These are phyloP conservation scores for Epichloe typhina DNA, from an alignment of 2,329 filamentous ascomycete genomes.

Conservation along the genomic window DNA sequence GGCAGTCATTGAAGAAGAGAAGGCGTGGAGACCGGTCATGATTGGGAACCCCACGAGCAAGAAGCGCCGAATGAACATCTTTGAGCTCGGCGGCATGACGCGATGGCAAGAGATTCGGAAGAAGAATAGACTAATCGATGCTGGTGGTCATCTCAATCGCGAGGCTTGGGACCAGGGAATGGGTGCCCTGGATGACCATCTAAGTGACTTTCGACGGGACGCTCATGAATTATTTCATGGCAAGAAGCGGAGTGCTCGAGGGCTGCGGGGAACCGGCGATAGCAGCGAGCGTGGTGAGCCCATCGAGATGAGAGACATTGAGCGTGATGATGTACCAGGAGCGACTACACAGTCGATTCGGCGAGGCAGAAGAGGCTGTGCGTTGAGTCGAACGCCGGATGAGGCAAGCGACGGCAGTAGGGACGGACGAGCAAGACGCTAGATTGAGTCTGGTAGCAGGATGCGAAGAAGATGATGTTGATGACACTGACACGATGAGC, in stretches of 20 bases:
- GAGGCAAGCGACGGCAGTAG: constrained; percentile 16
- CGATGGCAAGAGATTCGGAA: constrained; percentile 61
- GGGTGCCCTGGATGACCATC: constrained; percentile 23
- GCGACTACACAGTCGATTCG: constrained; percentile 8
- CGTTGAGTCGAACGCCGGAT: constrained; percentile 23
- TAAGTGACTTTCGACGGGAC: constrained; percentile 21
- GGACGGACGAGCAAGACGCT: neutral
- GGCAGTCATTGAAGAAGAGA: constrained; percentile 34
- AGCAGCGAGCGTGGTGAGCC: constrained; percentile 16
- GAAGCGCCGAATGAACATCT: constrained; percentile 54
- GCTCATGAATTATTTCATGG: constrained; percentile 19
- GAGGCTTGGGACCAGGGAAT: constrained; percentile 22
- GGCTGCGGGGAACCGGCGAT: constrained; percentile 15
- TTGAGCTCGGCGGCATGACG: constrained; percentile 55
- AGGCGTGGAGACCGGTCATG: constrained; percentile 55
- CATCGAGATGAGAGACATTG: constrained; percentile 17
- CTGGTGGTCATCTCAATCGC: constrained; percentile 23
- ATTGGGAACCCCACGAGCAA: constrained; percentile 60
- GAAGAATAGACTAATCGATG: constrained; percentile 44
- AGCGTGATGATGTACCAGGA: neutral
- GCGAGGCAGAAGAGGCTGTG: constrained; percentile 20
- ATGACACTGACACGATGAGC: neutral
- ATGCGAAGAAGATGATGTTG: neutral
- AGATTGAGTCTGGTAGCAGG: neutral
- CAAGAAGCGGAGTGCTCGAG: constrained; percentile 12